Evolutionary conservation across 768 basidiomycete species (phyloP).

Genomic region (Guyanaporus albipodus): DNA sequence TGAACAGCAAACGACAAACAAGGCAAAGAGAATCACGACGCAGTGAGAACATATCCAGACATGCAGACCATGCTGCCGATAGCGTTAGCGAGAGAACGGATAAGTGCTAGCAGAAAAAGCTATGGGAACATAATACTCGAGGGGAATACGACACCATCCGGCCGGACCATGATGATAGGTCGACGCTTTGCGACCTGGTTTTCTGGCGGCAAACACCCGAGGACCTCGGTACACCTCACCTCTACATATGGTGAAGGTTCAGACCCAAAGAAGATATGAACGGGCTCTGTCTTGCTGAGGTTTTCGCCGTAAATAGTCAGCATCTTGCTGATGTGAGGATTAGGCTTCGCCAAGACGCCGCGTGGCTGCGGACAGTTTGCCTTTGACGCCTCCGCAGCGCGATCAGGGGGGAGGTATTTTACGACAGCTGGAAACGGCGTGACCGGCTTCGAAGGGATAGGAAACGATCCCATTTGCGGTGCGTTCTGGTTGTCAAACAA

Average conservation of each 20-base stretch:
- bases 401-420: constrained; percentile 88
- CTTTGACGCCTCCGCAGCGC: constrained; percentile 80
- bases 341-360: constrained; percentile 69
- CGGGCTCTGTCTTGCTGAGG: constrained; percentile 78
- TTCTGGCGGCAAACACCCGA: constrained; percentile 79
- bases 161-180: constrained; percentile 76
- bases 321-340: constrained; percentile 74
- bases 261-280: constrained; percentile 81
- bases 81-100: constrained; percentile 19
- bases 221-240: constrained; percentile 81
- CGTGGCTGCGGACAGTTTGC: constrained; percentile 62
- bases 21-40: constrained; percentile 20
- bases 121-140: constrained; percentile 79
- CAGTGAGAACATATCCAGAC: constrained; percentile 17
- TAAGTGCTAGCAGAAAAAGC: constrained; percentile 24
- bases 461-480: constrained; percentile 68
- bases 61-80: constrained; percentile 29
- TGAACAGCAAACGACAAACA: constrained; percentile 22
- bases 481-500: constrained; percentile 77
- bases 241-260: constrained; percentile 86
- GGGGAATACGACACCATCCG: constrained; percentile 86
- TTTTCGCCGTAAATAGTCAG: constrained; percentile 87
- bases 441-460: constrained; percentile 75
- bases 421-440: constrained; percentile 85
- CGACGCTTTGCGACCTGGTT: constrained; percentile 61